A percentile compares a stretch with the other conserved stretches of the same genome.
These are phyloP conservation scores for Tricholoma hemisulphureum DNA, from an alignment of 768 basidiomycete genomes.

Conservation along the genomic window DNA sequence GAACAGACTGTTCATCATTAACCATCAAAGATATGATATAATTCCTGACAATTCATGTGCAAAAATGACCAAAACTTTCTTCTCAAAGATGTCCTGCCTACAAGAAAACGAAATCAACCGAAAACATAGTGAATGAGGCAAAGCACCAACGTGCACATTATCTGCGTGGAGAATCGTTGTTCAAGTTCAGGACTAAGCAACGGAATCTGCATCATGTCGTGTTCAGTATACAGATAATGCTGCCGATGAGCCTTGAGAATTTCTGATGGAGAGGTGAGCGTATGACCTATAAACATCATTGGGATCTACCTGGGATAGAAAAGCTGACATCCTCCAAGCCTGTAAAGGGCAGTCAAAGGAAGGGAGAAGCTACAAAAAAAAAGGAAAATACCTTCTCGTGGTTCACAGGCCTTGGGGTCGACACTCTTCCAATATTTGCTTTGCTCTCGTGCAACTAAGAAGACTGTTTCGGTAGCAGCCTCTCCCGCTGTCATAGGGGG, in stretches of 20 bases:
- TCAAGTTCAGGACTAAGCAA: constrained; percentile 66
- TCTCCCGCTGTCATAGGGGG: constrained; percentile 73
- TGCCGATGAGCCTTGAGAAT: constrained; percentile 89
- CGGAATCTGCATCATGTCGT: constrained; percentile 81
- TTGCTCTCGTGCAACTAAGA: constrained; percentile 83
- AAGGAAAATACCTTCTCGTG: constrained; percentile 59
- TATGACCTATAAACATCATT: not conserved
- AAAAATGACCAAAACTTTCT: constrained; percentile 78
- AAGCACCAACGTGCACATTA: constrained; percentile 80
- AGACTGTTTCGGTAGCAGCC: constrained; percentile 84
- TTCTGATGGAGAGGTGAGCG: constrained; percentile 41
- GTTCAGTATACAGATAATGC: constrained; percentile 71
- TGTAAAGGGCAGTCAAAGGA: constrained; percentile 26
- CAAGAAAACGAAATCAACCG: not conserved
- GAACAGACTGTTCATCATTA: not conserved
- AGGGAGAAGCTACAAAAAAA: not conserved
- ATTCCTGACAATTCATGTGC: constrained; percentile 89
- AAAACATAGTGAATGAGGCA: not conserved
- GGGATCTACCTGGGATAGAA: constrained; percentile 62
- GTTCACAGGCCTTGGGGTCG: constrained; percentile 78
- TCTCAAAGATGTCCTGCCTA: constrained; percentile 77
- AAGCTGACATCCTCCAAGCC: constrained; percentile 62
- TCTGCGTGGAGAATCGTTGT: constrained; percentile 73
- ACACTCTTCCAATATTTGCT: constrained; percentile 90
- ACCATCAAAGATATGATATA: not conserved